Base-by-base conservation (phyloP, 176 grass and related monocot genomes). In the Tillandsia leiboldiana region DNA sequence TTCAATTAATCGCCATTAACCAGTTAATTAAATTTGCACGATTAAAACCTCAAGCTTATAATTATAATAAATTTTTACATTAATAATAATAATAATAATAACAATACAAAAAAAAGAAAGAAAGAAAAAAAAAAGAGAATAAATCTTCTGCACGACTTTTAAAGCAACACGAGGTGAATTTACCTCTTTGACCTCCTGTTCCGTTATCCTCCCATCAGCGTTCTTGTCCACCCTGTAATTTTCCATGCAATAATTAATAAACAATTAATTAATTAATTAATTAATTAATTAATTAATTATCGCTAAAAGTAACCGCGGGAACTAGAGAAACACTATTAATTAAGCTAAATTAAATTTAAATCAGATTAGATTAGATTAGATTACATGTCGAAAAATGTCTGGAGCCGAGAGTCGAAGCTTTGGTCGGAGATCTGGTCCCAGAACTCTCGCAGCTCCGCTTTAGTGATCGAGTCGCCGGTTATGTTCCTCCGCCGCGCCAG, bases 341-440 rank as follows among this genome's bases (percentile, higher is more conserved):
- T 23, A 51, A 69, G n/a, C n/a, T 66, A 26, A 8, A 64, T 14
- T 3, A 48, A 10, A 26, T 42, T 20, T 29, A 24, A 50, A 12
- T 8, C 2, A 26, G 29, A 22, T 73, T 74, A 12, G 22, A 71
- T 8, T 3, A 26, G 29, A 22, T 73, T 74, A 12, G 22, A 71
- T 53, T 77, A 96, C 88, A 96, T 92, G 84, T 96, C 93, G 73
- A 96, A 96, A 86, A 96, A 96, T 14, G 93, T 96, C 67, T 96
- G 89, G 24, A 96, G 93, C 53, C 93, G 85, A 57, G 83, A 83
- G 77, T 96, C 93, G 73, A 96, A 96, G 67, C 93, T 96, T 65
- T 81, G 83, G 82, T 96, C 93, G 2, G 93, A 74, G 72, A 96
- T 87, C 51, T 96, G 93, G 53, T 96, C 89, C 93, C 89, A 96